Percentiles rank a stretch among this genome's conserved stretches.
phyloP scores from a whole-genome alignment of 129 eudicot species.

The Chrysanthemum makinoi region DNA sequence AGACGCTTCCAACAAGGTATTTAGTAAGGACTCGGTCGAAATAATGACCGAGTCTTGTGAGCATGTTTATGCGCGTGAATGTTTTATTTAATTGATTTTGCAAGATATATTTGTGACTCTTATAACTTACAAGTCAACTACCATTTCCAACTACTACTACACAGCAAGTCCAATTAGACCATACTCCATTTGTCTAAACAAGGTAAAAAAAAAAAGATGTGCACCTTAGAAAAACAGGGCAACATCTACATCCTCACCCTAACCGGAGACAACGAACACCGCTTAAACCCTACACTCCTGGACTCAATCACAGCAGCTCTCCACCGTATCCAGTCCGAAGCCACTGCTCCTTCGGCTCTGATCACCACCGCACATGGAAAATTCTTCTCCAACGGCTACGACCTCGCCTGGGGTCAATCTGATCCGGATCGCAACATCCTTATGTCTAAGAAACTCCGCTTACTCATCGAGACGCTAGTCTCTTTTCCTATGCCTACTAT shows the following conservation, averaged over 20 bases:
- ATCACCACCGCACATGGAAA: constrained; percentile 77
- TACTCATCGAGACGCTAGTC: constrained; percentile 47
- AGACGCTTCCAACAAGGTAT: too few species aligned
- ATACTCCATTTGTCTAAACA: too few species aligned
- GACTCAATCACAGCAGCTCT: constrained; percentile 50
- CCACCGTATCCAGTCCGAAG: constrained; percentile 34
- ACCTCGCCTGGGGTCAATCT: constrained; percentile 46
- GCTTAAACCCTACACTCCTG: constrained; percentile 64
- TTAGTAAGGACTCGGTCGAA: too few species aligned
- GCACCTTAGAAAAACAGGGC: constrained; percentile 64
- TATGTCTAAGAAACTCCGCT: constrained; percentile 58
- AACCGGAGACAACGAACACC: constrained; percentile 79
- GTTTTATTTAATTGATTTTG: too few species aligned
- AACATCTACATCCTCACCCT: constrained; percentile 64
- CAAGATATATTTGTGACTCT: too few species aligned
- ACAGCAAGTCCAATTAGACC: too few species aligned
- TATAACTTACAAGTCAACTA: too few species aligned
- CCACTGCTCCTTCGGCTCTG: constrained; percentile 50
- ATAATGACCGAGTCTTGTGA: too few species aligned
- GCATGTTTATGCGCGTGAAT: too few species aligned
- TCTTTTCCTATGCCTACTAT: constrained; percentile 83
- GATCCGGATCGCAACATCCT: constrained; percentile 32
- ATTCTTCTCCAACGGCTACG: constrained; percentile 88
- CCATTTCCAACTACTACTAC: too few species aligned
- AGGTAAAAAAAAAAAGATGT: constrained; percentile 34